Base-by-base conservation (phyloP, 208 protist genomes). In the Porcisia hertigi region DNA sequence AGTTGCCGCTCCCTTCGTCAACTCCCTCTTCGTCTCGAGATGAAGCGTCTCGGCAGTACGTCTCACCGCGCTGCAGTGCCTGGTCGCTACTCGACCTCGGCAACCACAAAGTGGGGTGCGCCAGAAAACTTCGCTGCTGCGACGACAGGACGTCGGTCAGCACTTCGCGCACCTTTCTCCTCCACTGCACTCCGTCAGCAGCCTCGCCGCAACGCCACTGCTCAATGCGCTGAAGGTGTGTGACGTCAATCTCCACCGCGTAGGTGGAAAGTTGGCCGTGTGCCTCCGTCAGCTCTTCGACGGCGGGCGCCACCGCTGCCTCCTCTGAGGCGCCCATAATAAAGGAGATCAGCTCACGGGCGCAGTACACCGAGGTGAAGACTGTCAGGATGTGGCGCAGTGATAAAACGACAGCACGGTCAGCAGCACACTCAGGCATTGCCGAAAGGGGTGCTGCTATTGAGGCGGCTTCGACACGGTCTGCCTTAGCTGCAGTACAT, bases 161-260 rank as follows among this genome's bases (percentile, higher is more conserved):
- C n/a, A 75, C 75, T 23, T 63, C 57, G 25, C 64, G 73, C 43
- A 79, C 41, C 52, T n/a, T 73, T 20, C 72, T 79, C 16, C 45
- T 43, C 30, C 34, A 70, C 30, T 60, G 49, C 34, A 49, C 65
- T 3, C 36, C 25, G 2, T 41, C 65, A 4, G 49, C 64, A 11
- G 52, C 60, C 11, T 55, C 60, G 45, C 71, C 83, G 62, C 73
- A 86, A 45, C 76, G 83, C 71, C 71, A 74, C 64, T 76, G 81
- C 70, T 87, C 74, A 12, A 90, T 71, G 36, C 86, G 80, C 30
- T 94, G 80, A 16, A 96, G 86, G 67, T 89, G 85, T 4, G 92
- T 90, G 23, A 91, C 81, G 66, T 96, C 92, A 6, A 90, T 78
- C 74, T 94, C 90, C 23, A 78, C 82, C 34, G 77, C 64, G 79